Base-by-base conservation (phyloP, 345 rosid species). In the Camelina sativa region DNA sequence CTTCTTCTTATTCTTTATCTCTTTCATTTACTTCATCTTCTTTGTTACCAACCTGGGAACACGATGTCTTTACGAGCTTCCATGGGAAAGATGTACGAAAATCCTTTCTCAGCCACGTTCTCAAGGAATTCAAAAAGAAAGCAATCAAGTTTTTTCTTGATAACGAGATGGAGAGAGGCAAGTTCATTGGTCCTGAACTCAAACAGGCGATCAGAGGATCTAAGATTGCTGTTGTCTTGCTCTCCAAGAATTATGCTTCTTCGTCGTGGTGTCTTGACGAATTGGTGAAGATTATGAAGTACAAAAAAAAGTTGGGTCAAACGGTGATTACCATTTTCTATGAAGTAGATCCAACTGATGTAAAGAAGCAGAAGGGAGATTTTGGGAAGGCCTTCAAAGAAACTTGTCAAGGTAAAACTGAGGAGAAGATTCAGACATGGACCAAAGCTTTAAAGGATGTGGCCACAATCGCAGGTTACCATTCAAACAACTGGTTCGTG, bases 201-300 rank as follows among this genome's bases (percentile, higher is more conserved):
- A n/a, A n/a, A n/a, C n/a, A n/a, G n/a, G n/a, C n/a, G n/a, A n/a
- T n/a, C n/a, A n/a, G n/a, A n/a, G n/a, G n/a, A n/a, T n/a, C n/a
- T 2, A 59, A 35, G 63, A 59, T 59, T 35, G 4, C 1, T 20
- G 11, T 58, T 3, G 63, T 58, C 44, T 17, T 58, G 15, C 63
- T 58, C 44, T 58, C 44, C 23, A 58, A 58, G 15, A 58, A 35
- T 58, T 34, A 58, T 0, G 62, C 62, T 58, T 58, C 62, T 34
- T 58, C 62, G 0, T 58, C 43, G 4, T 32, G 62, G 41, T 57
- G 62, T 32, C 62, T 57, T 57, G 41, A 57, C 41, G 62, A 57
- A 16, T n/a, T 57, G 41, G 62, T 32, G 13, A 20, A 57, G 22
- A 57, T 32, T 1, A 57, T 57, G 41, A 57, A 16, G 22, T 23